These are phyloP conservation scores for Pythium coloratum DNA, from an alignment of 352 stramenopile genomes.

Conservation along the genomic window DNA sequence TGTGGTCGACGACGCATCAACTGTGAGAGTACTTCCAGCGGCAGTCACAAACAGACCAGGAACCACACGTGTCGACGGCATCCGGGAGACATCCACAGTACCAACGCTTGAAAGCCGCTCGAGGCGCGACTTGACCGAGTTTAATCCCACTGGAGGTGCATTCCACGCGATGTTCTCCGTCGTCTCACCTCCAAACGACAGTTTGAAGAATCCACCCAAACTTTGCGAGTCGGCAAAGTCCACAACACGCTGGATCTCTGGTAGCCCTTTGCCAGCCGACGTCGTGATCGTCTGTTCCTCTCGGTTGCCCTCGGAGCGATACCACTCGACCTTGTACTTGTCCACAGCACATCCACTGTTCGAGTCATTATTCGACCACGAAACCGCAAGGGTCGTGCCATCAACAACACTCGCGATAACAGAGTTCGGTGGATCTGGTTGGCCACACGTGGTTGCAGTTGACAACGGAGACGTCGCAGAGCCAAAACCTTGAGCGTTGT, in stretches of 20 bases:
- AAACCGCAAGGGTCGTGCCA: conserved; percentile 52
- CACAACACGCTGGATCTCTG: conserved; percentile 60
- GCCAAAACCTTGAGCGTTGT: conserved; percentile 68
- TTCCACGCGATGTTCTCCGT: conserved; percentile 76
- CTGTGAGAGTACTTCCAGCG: conserved; percentile 34
- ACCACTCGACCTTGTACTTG: conserved; percentile 81
- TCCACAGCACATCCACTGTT: conserved; percentile 47
- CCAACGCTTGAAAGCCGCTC: conserved; percentile 66
- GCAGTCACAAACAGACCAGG: conserved; percentile 39
- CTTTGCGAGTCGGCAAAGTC: conserved; percentile 60
- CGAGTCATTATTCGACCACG: conserved; percentile 40
- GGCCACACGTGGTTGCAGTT: conserved; percentile 50
- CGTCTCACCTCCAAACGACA: conserved; percentile 55
- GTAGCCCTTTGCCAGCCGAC: conserved; percentile 61
- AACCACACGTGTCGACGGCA: conserved; percentile 46
- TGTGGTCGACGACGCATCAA: conserved; percentile 29
- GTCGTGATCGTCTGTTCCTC: conserved; percentile 81
- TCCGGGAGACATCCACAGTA: conserved; percentile 54
- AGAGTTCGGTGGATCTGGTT: conserved; percentile 45
- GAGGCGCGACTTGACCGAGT: conserved; percentile 70
- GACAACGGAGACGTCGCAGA: conserved; percentile 60
- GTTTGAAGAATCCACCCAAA: conserved; percentile 64
- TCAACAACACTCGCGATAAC: conserved; percentile 54
- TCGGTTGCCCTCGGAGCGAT: conserved; percentile 45
- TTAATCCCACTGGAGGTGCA: conserved; percentile 46